Conservation (phyloP, 2,329 filamentous ascomycete species). For the Colletotrichum simmondsii region DNA sequence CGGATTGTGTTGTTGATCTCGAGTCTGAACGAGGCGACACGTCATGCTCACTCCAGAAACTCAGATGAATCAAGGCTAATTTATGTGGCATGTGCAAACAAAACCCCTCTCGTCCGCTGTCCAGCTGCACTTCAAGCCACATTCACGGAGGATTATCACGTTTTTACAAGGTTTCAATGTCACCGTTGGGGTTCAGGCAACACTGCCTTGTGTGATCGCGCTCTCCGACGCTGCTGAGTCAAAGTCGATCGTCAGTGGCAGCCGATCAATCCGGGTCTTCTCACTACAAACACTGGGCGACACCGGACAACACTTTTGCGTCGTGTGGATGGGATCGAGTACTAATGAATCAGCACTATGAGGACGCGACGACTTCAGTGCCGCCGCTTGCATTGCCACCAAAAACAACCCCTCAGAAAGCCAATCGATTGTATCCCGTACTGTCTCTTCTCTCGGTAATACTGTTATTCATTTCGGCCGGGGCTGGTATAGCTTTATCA, state of each 20-base stretch:
- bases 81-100: conserved; percentile 10
- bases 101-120: conserved; percentile 23
- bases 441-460: conserved; percentile 21
- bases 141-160: neutral
- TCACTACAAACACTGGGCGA: neutral
- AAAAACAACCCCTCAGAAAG: neutral
- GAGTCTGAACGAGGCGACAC: conserved; percentile 17
- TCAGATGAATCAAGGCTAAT: neutral
- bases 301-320: neutral
- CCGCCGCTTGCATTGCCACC: conserved; percentile 13
- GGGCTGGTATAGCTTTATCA: conserved; percentile 20
- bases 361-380: conserved; percentile 27
- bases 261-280: neutral
- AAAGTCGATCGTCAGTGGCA: neutral
- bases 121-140: neutral
- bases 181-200: conserved; percentile 1
- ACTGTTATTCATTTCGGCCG: conserved; percentile 10
- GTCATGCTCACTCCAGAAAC: conserved; percentile 12
- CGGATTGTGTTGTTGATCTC: conserved; percentile 11
- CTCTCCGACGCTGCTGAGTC: neutral
- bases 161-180: conserved; percentile 5
- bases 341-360: conserved; percentile 27
- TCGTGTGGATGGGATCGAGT: conserved; percentile 13
- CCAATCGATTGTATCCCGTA: conserved; percentile 13
- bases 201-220: neutral